Evolutionary conservation across 768 basidiomycete species (phyloP).

Genomic region (Xerocomellus chrysenteron): DNA sequence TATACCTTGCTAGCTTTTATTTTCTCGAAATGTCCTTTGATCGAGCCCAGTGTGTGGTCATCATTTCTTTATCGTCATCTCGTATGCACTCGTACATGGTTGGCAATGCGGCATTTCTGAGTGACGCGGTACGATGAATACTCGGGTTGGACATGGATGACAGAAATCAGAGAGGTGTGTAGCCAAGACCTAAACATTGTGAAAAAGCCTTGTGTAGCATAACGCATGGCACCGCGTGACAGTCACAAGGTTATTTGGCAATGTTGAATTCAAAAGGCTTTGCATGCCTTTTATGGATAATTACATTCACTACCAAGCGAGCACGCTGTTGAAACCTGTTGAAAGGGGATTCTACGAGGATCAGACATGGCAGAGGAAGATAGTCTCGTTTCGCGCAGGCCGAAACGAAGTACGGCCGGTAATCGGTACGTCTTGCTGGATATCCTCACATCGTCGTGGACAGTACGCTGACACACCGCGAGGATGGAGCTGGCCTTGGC

Average conservation of each 20-base stretch:
- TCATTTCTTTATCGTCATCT: too few relatives aligned
- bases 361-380: constrained; percentile 17
- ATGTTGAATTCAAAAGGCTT: constrained; percentile 15
- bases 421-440: constrained; percentile 52
- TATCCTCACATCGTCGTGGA: not conserved
- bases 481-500: constrained; percentile 44
- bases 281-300: constrained; percentile 4
- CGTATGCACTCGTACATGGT: too few relatives aligned
- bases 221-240: too few relatives aligned
- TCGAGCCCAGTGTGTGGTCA: too few relatives aligned
- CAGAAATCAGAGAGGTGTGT: too few relatives aligned
- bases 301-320: not conserved
- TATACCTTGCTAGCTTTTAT: too few relatives aligned
- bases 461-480: constrained; percentile 1
- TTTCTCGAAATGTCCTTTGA: too few relatives aligned
- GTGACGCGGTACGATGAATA: too few relatives aligned
- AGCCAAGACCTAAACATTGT: too few relatives aligned
- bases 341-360: not conserved
- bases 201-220: too few relatives aligned
- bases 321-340: not conserved
- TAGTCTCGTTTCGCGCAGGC: constrained; percentile 51
- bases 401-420: constrained; percentile 73
- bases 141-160: too few relatives aligned
- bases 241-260: constrained; percentile 2
- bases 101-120: too few relatives aligned